These are phyloP conservation scores for Septoria petroselini DNA, from an alignment of 2,329 filamentous ascomycete species.

Conservation along the genomic window DNA sequence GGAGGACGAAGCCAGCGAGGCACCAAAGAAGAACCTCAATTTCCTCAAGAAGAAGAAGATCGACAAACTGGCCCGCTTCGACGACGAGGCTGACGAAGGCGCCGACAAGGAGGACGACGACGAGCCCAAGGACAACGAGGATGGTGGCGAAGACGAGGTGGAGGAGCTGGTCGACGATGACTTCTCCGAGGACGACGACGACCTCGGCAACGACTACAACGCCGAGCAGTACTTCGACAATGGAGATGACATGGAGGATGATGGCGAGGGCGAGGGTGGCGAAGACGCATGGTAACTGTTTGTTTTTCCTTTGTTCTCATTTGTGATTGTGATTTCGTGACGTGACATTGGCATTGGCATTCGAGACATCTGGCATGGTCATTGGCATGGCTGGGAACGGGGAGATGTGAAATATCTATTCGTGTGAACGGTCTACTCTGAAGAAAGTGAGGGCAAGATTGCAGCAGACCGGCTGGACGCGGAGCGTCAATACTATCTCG, in stretches of 20 bases:
- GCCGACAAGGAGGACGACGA: constrained; percentile 23
- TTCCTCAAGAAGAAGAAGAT: constrained; percentile 27
- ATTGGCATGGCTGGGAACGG: no score
- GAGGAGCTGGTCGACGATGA: constrained; percentile 37
- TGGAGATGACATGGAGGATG: constrained; percentile 46
- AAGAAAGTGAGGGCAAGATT: no score
- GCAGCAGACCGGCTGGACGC: no score
- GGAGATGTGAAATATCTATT: no score
- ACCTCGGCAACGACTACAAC: constrained; percentile 55
- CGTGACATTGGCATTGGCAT: no score
- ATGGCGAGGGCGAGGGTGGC: constrained; percentile 25
- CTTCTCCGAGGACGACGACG: constrained; percentile 59
- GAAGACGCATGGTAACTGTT: constrained; percentile 29
- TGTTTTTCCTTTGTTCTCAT: no score
- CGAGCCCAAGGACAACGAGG: constrained; percentile 66
- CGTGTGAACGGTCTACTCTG: no score
- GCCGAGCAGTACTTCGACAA: constrained; percentile 49
- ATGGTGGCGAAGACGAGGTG: constrained; percentile 43
- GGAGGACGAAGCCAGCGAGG: constrained; percentile 16
- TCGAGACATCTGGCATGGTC: no score
- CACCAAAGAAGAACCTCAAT: constrained; percentile 24
- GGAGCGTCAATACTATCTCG: no score
- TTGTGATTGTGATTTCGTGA: no score
- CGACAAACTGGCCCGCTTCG: constrained; percentile 29
- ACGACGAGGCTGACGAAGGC: constrained; percentile 22